Evolutionary conservation across 2,329 filamentous ascomycete genomes (phyloP).

Genomic region (Ceratocystis lukuohia): DNA sequence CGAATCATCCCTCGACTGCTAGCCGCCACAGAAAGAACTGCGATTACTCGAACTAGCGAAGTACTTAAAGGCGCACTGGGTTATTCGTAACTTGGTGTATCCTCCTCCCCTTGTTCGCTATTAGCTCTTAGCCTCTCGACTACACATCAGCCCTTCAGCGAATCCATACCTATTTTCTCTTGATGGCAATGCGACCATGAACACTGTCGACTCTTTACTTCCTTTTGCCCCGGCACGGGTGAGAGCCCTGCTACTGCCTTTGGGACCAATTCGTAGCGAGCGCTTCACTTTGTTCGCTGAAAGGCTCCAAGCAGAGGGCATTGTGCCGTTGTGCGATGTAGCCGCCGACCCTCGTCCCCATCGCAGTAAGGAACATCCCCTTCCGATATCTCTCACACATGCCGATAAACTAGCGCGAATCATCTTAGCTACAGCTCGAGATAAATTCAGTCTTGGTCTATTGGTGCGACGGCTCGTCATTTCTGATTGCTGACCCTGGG

Average conservation of each 20-base stretch:
- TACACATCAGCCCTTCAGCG: background rate
- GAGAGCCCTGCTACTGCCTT: conserved; percentile 71
- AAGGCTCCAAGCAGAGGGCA: conserved; percentile 63
- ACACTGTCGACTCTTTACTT: conserved; percentile 66
- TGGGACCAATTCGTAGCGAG: conserved; percentile 71
- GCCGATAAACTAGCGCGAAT: background rate
- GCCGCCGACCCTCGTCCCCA: conserved; percentile 73
- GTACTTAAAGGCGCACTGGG: background rate
- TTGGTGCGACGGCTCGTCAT: background rate
- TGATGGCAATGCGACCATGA: conserved; percentile 51
- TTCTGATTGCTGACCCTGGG: conserved; percentile 18
- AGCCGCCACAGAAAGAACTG: background rate
- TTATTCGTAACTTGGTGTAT: too few relatives aligned
- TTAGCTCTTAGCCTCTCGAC: background rate
- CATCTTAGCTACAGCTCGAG: background rate
- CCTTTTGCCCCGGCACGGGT: conserved; percentile 86
- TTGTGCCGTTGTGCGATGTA: conserved; percentile 74
- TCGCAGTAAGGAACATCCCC: conserved; percentile 49
- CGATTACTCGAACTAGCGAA: background rate
- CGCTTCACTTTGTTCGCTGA: conserved; percentile 68
- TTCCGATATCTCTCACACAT: background rate
- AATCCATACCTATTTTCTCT: background rate
- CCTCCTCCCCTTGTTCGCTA: background rate
- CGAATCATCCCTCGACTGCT: background rate
- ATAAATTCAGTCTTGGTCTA: background rate